These are phyloP conservation scores for Dalbergia cultrata DNA, from an alignment of 306 rosid species.

Conservation along the genomic window DNA sequence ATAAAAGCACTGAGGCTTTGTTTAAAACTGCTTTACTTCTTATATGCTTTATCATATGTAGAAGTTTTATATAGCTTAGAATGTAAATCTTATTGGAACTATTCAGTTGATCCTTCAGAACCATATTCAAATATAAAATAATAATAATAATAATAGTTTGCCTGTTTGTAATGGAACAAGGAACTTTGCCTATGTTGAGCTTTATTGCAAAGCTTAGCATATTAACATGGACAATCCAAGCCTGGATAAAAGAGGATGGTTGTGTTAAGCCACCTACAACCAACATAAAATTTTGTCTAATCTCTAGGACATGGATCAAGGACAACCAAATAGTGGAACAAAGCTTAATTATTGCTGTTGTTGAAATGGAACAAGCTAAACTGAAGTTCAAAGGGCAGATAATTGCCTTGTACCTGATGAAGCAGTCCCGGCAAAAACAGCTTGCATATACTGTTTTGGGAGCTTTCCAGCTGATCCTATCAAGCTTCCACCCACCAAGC, in stretches of 20 bases:
- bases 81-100: neutral
- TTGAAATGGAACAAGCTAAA: slow-evolving; percentile 4
- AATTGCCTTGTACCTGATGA: slow-evolving; percentile 73
- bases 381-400: slow-evolving; percentile 26
- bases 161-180: slow-evolving; percentile 10
- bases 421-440: slow-evolving; percentile 96
- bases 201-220: no score
- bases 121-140: slow-evolving; percentile 32
- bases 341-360: no score
- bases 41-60: slow-evolving; percentile 12
- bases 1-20: slow-evolving; percentile 31
- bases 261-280: no score
- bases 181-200: neutral
- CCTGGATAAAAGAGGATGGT: no score
- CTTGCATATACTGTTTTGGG: slow-evolving; percentile 93
- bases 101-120: no score
- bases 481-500: slow-evolving; percentile 84
- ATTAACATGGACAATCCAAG: no score
- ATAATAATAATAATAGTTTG: neutral
- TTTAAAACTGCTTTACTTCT: slow-evolving; percentile 33
- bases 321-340: no score
- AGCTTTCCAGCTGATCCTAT: slow-evolving; percentile 95
- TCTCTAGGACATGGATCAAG: no score
- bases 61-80: slow-evolving; percentile 1
- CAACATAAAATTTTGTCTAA: no score